phyloP scores from a whole-genome alignment of 345 rosid genomes.

The Chamaenerion angustifolium region DNA sequence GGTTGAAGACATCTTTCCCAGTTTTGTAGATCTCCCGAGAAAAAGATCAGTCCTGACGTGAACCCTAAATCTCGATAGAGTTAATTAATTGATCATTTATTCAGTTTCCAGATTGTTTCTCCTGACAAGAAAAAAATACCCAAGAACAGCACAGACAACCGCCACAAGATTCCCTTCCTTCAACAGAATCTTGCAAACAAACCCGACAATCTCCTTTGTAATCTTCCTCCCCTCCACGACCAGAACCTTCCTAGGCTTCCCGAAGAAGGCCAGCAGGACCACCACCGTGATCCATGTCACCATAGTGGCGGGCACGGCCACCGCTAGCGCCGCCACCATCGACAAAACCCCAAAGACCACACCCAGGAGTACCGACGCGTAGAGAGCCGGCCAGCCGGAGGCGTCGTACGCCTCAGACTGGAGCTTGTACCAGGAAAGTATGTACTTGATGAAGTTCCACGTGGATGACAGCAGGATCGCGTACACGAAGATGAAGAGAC shows the following conservation, averaged over 20 bases:
- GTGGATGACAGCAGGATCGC: constrained; percentile 51
- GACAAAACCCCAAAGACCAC: constrained; percentile 71
- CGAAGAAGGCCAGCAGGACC: constrained; percentile 82
- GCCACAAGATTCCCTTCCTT: constrained; percentile 92
- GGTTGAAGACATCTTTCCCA: too few relatives aligned
- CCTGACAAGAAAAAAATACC: constrained; percentile 65
- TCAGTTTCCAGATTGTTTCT: constrained; percentile 27
- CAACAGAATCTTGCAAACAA: constrained; percentile 66
- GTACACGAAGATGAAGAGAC: constrained; percentile 70
- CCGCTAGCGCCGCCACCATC: constrained; percentile 88
- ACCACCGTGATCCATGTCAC: constrained; percentile 84
- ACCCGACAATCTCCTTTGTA: constrained; percentile 63
- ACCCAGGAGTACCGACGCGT: constrained; percentile 81
- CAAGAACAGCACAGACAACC: constrained; percentile 75
- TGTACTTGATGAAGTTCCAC: constrained; percentile 62
- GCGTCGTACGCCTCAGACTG: constrained; percentile 18
- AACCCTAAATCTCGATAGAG: neutral
- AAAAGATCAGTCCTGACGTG: neutral
- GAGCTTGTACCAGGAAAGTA: constrained; percentile 54
- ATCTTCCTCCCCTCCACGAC: constrained; percentile 79
- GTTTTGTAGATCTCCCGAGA: too few relatives aligned
- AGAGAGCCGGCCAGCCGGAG: constrained; percentile 65
- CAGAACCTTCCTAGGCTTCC: constrained; percentile 67
- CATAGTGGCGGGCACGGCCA: constrained; percentile 85
- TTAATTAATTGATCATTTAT: neutral